These are phyloP conservation scores for Wickerhamiella sergipiensis DNA, from an alignment of 805 yeast genomes.

Conservation along the genomic window DNA sequence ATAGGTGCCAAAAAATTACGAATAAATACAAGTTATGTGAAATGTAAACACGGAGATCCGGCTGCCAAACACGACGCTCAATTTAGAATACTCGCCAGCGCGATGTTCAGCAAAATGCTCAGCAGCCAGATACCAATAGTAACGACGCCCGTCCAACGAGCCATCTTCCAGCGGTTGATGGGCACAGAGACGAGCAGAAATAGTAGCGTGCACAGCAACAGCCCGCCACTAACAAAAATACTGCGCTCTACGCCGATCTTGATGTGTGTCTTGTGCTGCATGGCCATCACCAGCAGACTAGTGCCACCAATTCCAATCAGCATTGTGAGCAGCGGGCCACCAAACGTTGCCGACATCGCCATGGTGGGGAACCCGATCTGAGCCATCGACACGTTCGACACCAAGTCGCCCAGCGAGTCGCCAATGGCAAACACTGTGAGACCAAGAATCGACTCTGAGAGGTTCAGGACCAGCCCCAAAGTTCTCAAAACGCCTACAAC, in stretches of 20 bases:
- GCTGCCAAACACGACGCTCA: background rate
- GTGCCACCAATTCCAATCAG: slow-evolving; percentile 71
- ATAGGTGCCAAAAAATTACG: no score
- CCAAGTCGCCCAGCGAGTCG: slow-evolving; percentile 80
- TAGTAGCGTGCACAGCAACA: slow-evolving; percentile 28
- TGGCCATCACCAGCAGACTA: slow-evolving; percentile 36
- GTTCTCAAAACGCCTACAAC: slow-evolving; percentile 52
- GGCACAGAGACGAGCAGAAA: slow-evolving; percentile 31
- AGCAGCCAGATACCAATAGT: slow-evolving; percentile 31
- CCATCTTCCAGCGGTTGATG: slow-evolving; percentile 30
- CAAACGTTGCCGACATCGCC: slow-evolving; percentile 94
- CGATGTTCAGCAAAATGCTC: slow-evolving; percentile 22
- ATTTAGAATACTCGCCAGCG: background rate
- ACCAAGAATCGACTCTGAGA: slow-evolving; percentile 74
- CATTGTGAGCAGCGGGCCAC: slow-evolving; percentile 73
- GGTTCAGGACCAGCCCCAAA: slow-evolving; percentile 41
- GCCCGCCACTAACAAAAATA: slow-evolving; percentile 29
- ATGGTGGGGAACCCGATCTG: slow-evolving; percentile 69
- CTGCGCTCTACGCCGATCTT: slow-evolving; percentile 27
- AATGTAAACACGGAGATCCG: no score
- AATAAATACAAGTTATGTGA: background rate
- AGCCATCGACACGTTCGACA: slow-evolving; percentile 72
- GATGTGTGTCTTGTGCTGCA: slow-evolving; percentile 17
- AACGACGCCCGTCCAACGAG: slow-evolving; percentile 27
- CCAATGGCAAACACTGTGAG: slow-evolving; percentile 84